A percentile compares a stretch with the other conserved stretches of the same genome.
Conservation (phyloP, 345 rosid genomes). For the Stellera chamaejasme region DNA sequence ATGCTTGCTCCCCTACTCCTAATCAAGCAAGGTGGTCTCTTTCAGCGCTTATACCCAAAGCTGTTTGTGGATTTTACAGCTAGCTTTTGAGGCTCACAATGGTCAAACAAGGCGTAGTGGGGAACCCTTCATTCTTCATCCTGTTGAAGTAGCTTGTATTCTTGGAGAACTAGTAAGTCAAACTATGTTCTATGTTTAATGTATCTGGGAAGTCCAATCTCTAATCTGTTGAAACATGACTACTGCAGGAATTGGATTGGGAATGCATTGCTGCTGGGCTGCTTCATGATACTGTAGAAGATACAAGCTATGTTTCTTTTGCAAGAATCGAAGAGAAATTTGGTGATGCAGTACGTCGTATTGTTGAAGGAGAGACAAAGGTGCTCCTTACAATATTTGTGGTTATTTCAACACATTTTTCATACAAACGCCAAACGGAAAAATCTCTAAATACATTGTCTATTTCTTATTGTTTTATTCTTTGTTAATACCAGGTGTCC, state of each 20-base stretch:
- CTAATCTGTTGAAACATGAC: constrained; percentile 16
- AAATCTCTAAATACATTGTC: constrained; percentile 4
- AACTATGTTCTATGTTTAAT: not conserved
- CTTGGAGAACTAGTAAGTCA: constrained; percentile 94
- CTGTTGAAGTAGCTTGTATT: constrained; percentile 95
- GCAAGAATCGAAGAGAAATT: constrained; percentile 89
- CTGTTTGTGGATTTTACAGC: constrained; percentile 40
- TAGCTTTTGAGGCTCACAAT: constrained; percentile 95
- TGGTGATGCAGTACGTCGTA: constrained; percentile 82
- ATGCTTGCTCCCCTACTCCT: not conserved
- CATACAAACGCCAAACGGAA: constrained; percentile 1
- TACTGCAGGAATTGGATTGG: constrained; percentile 89
- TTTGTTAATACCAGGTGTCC: constrained; percentile 52
- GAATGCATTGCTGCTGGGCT: constrained; percentile 96
- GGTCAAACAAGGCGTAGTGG: constrained; percentile 99
- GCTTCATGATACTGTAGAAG: constrained; percentile 97
- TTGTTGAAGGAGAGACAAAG: constrained; percentile 99
- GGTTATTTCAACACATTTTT: constrained; percentile 7
- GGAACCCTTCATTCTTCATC: constrained; percentile 96
- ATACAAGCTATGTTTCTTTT: constrained; percentile 85
- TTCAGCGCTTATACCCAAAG: constrained; percentile 16
- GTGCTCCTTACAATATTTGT: constrained; percentile 29
- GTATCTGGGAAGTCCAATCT: constrained; percentile 8
- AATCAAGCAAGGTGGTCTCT: not conserved
- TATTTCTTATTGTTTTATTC: constrained; percentile 4